A percentile compares a stretch with the other conserved stretches of the same genome.
Conservation (phyloP, 1,284 basidiomycete species). For the Melampsora larici-populina region DNA sequence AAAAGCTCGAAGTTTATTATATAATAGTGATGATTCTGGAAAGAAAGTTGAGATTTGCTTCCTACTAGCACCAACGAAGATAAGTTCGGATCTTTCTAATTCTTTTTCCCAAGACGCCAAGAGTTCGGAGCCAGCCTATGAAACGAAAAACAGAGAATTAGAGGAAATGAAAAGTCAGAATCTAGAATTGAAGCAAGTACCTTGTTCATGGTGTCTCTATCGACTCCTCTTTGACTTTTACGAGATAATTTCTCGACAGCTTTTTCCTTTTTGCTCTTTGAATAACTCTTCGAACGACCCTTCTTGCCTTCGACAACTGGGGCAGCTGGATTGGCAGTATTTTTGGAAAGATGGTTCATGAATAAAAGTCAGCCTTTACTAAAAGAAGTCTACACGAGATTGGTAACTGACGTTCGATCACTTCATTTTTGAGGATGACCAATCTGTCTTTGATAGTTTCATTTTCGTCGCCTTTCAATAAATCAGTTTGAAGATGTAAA, state of each 20-base stretch:
- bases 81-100: not conserved
- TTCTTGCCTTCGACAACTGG: too few species aligned
- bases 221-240: constrained; percentile 1
- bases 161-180: not conserved
- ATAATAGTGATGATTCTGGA: too few species aligned
- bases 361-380: not conserved
- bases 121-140: too few species aligned
- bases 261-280: not conserved
- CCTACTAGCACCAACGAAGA: not conserved
- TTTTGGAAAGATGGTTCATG: not conserved
- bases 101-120: not conserved
- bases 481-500: not conserved
- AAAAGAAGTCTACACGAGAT: not conserved
- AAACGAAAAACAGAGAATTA: too few species aligned
- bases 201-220: not conserved
- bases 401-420: not conserved
- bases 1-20: too few species aligned
- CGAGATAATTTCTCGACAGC: not conserved
- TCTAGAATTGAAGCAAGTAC: not conserved
- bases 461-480: not conserved
- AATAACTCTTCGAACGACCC: too few species aligned
- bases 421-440: not conserved
- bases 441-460: too few species aligned
- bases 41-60: not conserved
- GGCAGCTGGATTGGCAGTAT: not conserved